Evolutionary conservation across 225 moss, liverwort and hornwort genomes (phyloP).

Genomic region (Polytrichum commune): DNA sequence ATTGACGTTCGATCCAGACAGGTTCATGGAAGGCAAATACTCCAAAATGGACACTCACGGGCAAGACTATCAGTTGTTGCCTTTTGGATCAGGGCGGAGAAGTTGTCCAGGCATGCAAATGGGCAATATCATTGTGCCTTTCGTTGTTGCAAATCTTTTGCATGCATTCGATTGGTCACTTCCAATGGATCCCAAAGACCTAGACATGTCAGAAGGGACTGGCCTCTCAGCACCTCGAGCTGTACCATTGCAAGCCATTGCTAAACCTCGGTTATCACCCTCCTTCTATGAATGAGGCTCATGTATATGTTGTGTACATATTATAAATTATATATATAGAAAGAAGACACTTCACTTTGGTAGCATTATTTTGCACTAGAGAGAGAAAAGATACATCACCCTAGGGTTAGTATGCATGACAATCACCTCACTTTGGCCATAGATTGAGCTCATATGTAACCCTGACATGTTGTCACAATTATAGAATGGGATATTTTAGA

Average conservation of each 20-base stretch:
- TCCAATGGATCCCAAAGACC: neutral
- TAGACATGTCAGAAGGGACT: conserved; percentile 29
- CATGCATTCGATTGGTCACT: conserved; percentile 31
- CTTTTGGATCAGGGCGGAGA: conserved; percentile 31
- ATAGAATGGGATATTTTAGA: too few species aligned
- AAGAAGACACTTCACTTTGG: too few species aligned
- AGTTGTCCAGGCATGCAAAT: conserved; percentile 29
- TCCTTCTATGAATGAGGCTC: neutral
- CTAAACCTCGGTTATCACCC: conserved; percentile 4
- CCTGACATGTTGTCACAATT: too few species aligned
- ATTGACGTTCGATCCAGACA: conserved; percentile 12
- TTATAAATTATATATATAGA: too few species aligned
- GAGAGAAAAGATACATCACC: too few species aligned
- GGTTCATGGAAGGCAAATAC: conserved; percentile 19
- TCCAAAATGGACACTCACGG: conserved; percentile 14
- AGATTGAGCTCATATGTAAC: too few species aligned
- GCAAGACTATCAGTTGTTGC: conserved; percentile 21
- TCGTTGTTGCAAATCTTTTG: conserved; percentile 27
- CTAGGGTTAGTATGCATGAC: too few species aligned
- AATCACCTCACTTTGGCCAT: too few species aligned
- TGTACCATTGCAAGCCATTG: conserved; percentile 20
- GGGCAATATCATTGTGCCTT: conserved; percentile 15
- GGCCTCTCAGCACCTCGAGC: conserved; percentile 28
- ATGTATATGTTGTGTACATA: too few species aligned
- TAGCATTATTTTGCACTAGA: too few species aligned